Percentiles rank a stretch among this genome's conserved stretches.
phyloP scores from a whole-genome alignment of 1,284 basidiomycete genomes.

The Rhodotorula mucilaginosa region DNA sequence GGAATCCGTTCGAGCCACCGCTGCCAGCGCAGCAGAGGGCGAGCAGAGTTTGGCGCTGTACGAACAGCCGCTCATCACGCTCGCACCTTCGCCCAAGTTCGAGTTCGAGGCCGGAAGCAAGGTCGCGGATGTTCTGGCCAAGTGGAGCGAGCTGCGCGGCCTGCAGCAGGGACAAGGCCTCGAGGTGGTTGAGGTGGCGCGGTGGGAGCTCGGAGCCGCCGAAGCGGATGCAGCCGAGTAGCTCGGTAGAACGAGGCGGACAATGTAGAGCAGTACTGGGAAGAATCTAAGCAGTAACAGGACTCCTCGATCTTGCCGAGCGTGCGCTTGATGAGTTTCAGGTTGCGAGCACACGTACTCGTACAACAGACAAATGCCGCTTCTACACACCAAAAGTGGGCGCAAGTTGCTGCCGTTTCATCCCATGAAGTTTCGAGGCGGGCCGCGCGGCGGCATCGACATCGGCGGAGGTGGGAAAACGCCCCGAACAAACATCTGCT shows the following conservation, averaged over 20 bases:
- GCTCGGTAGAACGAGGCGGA: not conserved
- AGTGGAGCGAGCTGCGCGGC: slow-evolving; percentile 65
- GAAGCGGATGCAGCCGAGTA: not conserved
- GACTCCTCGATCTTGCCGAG: not conserved
- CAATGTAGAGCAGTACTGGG: not conserved
- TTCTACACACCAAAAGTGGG: not conserved
- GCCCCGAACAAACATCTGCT: slow-evolving; percentile 9
- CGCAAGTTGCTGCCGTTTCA: not conserved
- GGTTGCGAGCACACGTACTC: not conserved
- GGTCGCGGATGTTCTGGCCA: slow-evolving; percentile 63
- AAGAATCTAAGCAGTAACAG: not conserved
- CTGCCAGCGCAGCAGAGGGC: slow-evolving; percentile 47
- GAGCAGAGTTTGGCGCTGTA: slow-evolving; percentile 66
- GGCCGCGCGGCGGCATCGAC: slow-evolving; percentile 1
- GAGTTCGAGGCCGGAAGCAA: slow-evolving; percentile 54
- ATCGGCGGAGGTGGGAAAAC: slow-evolving; percentile 4
- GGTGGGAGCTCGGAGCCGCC: slow-evolving; percentile 50
- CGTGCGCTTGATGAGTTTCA: not conserved
- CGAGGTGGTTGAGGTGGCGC: slow-evolving; percentile 49
- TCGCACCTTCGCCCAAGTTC: slow-evolving; percentile 45
- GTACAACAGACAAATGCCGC: not conserved
- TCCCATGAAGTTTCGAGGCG: slow-evolving; percentile 11
- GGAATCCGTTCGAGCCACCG: slow-evolving; percentile 54
- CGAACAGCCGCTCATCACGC: slow-evolving; percentile 78
- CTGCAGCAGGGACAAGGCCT: slow-evolving; percentile 49